A percentile compares a stretch with the other conserved stretches of the same genome.
These are phyloP conservation scores for Cutaneotrichosporon cyanovorans DNA, from an alignment of 1,284 basidiomycete genomes.

Conservation along the genomic window DNA sequence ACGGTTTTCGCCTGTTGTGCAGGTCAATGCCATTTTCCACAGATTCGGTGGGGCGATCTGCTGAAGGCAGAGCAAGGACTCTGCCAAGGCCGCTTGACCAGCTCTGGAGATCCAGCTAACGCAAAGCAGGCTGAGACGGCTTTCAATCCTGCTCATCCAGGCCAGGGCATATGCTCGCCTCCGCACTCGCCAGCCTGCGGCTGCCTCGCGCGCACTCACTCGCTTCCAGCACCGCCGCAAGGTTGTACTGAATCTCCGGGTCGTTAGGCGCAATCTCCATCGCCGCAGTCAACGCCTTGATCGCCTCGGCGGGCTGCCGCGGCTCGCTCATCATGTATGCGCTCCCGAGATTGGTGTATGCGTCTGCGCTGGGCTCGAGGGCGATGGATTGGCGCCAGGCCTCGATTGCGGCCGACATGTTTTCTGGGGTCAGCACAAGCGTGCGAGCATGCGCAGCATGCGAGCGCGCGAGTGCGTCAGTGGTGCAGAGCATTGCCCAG, in stretches of 20 bases:
- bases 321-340: slow-evolving; percentile 85
- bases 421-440: slow-evolving; percentile 58
- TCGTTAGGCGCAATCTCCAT: slow-evolving; percentile 80
- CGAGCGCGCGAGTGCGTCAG: neutral
- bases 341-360: slow-evolving; percentile 88
- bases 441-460: neutral
- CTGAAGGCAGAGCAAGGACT: too few species aligned
- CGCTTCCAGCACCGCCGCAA: slow-evolving; percentile 53
- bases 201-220: too few species aligned
- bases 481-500: too few species aligned
- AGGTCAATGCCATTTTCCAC: too few species aligned
- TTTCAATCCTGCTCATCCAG: too few species aligned
- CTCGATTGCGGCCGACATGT: slow-evolving; percentile 72
- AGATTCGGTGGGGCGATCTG: too few species aligned
- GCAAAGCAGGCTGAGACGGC: too few species aligned
- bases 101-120: too few species aligned
- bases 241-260: slow-evolving; percentile 89
- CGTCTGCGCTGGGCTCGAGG: slow-evolving; percentile 78
- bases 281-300: slow-evolving; percentile 82
- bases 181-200: too few species aligned
- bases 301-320: slow-evolving; percentile 77
- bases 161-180: too few species aligned
- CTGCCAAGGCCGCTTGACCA: too few species aligned
- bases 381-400: slow-evolving; percentile 80
- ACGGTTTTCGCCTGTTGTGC: too few species aligned